Evolutionary conservation across 2,329 filamentous ascomycete genomes (phyloP).

Genomic region (Purpureocillium lavendulum): DNA sequence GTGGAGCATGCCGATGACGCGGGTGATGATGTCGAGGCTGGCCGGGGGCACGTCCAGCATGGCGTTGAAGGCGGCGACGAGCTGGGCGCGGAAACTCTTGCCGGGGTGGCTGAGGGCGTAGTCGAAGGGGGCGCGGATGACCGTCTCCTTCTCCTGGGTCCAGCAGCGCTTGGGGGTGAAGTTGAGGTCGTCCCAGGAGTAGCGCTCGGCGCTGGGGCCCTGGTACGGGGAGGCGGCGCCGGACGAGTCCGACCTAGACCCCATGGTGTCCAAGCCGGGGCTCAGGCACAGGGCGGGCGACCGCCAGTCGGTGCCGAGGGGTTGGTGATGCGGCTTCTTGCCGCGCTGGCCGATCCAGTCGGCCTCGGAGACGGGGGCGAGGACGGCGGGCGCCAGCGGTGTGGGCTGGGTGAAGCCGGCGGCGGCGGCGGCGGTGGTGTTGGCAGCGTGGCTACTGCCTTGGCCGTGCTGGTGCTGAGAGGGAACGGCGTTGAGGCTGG

Average conservation of each 20-base stretch:
- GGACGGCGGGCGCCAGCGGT: slow-evolving; percentile 20
- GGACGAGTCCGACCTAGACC: slow-evolving; percentile 21
- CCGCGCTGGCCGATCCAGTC: slow-evolving; percentile 45
- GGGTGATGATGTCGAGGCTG: slow-evolving; percentile 66
- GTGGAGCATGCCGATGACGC: slow-evolving; percentile 77
- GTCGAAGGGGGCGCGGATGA: slow-evolving; percentile 70
- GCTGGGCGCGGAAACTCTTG: slow-evolving; percentile 74
- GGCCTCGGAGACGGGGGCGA: slow-evolving; percentile 48
- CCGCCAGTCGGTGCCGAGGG: slow-evolving; percentile 2
- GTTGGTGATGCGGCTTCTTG: background rate
- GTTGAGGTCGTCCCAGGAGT: slow-evolving; percentile 46
- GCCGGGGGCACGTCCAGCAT: slow-evolving; percentile 68
- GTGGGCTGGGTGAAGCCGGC: slow-evolving; percentile 7
- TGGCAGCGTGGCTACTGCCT: slow-evolving; percentile 14
- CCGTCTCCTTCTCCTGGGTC: slow-evolving; percentile 67
- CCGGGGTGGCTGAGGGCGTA: slow-evolving; percentile 73
- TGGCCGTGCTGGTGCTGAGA: no score
- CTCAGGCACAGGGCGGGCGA: slow-evolving; percentile 1
- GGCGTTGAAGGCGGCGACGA: slow-evolving; percentile 73
- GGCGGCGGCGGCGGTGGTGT: slow-evolving; percentile 40
- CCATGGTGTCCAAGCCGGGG: slow-evolving; percentile 14
- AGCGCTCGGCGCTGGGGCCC: slow-evolving; percentile 36
- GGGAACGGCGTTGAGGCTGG: no score
- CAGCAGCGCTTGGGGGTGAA: slow-evolving; percentile 47
- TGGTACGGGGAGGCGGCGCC: slow-evolving; percentile 17